Conservation (phyloP, 225 moss, liverwort and hornwort species). For the Bryum argenteum region DNA sequence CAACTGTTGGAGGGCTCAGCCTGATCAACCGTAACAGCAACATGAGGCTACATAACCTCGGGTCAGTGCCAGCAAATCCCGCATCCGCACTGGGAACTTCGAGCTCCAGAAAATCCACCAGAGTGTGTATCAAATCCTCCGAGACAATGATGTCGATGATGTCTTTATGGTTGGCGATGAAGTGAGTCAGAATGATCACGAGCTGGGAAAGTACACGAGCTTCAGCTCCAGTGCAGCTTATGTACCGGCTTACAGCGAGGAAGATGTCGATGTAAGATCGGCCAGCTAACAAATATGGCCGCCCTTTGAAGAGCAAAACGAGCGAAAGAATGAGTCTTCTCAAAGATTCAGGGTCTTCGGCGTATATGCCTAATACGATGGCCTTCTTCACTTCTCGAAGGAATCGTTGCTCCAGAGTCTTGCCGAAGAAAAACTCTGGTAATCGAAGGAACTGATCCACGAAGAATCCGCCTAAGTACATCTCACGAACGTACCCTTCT, state of each 20-base stretch:
- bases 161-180: slow-evolving; percentile 80
- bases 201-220: slow-evolving; percentile 75
- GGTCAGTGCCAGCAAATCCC: slow-evolving; percentile 90
- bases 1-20: slow-evolving; percentile 73
- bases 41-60: slow-evolving; percentile 90
- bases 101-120: slow-evolving; percentile 73
- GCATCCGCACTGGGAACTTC: slow-evolving; percentile 67
- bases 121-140: slow-evolving; percentile 69
- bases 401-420: slow-evolving; percentile 75
- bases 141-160: slow-evolving; percentile 92
- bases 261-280: slow-evolving; percentile 92
- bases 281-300: slow-evolving; percentile 72
- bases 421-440: slow-evolving; percentile 73
- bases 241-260: slow-evolving; percentile 72
- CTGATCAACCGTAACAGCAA: slow-evolving; percentile 76
- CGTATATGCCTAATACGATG: slow-evolving; percentile 70
- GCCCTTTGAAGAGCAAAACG: slow-evolving; percentile 79
- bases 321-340: slow-evolving; percentile 79
- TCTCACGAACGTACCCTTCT: slow-evolving; percentile 74
- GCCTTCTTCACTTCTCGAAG: slow-evolving; percentile 89
- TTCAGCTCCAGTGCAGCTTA: slow-evolving; percentile 65
- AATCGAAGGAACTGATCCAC: slow-evolving; percentile 87
- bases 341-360: slow-evolving; percentile 62
- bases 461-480: slow-evolving; percentile 91
- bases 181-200: slow-evolving; percentile 73